Evolutionary conservation across 768 basidiomycete species (phyloP).

Genomic region (Hypsizygus marmoreus): DNA sequence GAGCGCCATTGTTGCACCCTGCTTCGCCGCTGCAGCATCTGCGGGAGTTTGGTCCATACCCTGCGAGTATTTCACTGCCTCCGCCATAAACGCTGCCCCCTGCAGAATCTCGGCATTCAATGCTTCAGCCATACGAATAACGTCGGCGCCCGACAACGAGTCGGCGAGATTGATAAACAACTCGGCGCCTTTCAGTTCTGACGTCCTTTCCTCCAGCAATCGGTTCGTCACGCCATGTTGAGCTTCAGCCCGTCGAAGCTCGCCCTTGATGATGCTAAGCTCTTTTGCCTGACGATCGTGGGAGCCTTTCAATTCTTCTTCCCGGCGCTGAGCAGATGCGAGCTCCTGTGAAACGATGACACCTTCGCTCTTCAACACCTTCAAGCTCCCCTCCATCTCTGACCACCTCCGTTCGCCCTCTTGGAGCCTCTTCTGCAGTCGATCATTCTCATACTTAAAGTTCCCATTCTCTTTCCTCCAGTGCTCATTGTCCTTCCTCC

Average conservation of each 20-base stretch:
- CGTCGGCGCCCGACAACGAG: slow-evolving; percentile 9
- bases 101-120: slow-evolving; percentile 51
- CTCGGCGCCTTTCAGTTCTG: slow-evolving; percentile 6
- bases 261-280: background rate
- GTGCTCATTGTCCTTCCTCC: too few species aligned
- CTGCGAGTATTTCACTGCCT: slow-evolving; percentile 18
- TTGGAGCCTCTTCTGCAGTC: too few species aligned
- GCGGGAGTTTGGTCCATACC: background rate
- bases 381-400: too few species aligned
- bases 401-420: too few species aligned
- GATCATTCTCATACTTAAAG: too few species aligned
- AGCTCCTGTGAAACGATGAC: too few species aligned
- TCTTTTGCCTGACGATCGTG: background rate
- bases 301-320: too few species aligned
- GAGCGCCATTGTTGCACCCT: background rate
- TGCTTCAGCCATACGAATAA: slow-evolving; percentile 31
- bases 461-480: too few species aligned
- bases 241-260: slow-evolving; percentile 6
- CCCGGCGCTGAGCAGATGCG: too few species aligned
- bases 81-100: slow-evolving; percentile 42
- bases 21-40: background rate
- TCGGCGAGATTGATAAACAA: slow-evolving; percentile 3
- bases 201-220: slow-evolving; percentile 3
- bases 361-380: too few species aligned
- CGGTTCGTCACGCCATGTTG: slow-evolving; percentile 4